Evolutionary conservation across 192 early-diverging fungal genomes (phyloP), one percentile per base, ranked within the genome.

Genomic region (Dispira simplex): DNA sequence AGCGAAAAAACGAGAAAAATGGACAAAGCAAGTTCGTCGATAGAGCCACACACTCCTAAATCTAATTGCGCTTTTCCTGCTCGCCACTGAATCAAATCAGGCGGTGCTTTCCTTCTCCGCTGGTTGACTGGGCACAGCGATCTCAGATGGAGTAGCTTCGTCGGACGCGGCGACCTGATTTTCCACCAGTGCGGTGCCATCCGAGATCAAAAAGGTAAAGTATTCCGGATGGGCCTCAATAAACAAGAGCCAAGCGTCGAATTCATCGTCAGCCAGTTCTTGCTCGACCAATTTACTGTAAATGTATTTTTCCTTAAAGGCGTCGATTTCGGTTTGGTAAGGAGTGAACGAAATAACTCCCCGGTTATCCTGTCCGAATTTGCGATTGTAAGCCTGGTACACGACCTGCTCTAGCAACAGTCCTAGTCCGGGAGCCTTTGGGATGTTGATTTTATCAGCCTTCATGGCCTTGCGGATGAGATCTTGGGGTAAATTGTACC

Each of bases 341-440:
- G 68, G 70, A 49, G 77, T 79, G 74, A 87, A 91, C 3, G 65
- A 66, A 32, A 91, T 67, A 0, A 73, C 66, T 0, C 69, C 69
- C 28, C 71, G 68, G 8, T 68, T 46, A 1, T 66, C 69, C 32
- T 72, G 44, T 20, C 67, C 48, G 64, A 47, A 66, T 68, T 75
- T 77, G 63, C 71, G 68, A 66, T 89, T 92, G 65, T 86, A 90
- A 11, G 73, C 75, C 13, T 77, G 71, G 66, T 86, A 90, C 46
- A 89, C 72, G 26, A 86, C 85, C 72, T 77, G 75, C 59, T 95
- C 90, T n/a, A 97, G 75, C 56, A 95, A 74, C 39, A 97, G 73
- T 13, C 95, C 95, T 9, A 92, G 73, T 10, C 85, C 87, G 11
- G 97, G 97, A 16, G 92, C 97, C 74, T 96, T 98, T 63, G 97